Conservation (phyloP, 176 grass and related monocot genomes). For the Rhipidocladum racemiflorum region DNA sequence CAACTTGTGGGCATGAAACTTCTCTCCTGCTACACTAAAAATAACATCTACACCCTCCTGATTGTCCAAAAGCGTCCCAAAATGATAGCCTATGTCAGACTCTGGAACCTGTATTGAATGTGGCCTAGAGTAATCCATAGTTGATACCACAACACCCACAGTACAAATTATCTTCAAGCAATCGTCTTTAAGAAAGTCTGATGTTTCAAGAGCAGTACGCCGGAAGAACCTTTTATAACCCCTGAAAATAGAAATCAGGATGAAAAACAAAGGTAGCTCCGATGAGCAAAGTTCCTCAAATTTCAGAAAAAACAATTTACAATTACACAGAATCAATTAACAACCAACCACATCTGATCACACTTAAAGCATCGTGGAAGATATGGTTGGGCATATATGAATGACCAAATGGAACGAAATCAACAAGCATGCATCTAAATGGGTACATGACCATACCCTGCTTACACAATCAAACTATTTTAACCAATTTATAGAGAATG, state of each 20-base stretch:
- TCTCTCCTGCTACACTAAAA: constrained; percentile 71
- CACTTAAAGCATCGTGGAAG: not conserved
- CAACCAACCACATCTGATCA: not conserved
- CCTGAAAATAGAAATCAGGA: constrained; percentile 49
- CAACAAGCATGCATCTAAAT: not conserved
- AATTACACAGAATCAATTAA: not conserved
- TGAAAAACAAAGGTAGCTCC: constrained; percentile 9
- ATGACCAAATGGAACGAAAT: not conserved
- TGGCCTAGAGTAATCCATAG: constrained; percentile 63
- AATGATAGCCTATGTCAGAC: constrained; percentile 84
- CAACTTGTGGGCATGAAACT: constrained; percentile 86
- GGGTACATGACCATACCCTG: not conserved
- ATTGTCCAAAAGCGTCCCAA: constrained; percentile 70
- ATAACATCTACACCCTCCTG: constrained; percentile 79
- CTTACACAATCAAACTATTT: not conserved
- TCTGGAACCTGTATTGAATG: constrained; percentile 71
- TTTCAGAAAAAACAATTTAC: not conserved
- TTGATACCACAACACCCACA: constrained; percentile 76
- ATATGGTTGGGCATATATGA: not conserved
- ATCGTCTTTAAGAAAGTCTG: constrained; percentile 87
- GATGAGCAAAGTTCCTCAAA: not conserved
- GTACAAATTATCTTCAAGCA: constrained; percentile 97
- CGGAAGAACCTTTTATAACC: constrained; percentile 90
- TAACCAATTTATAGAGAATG: not conserved
- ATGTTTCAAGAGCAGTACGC: constrained; percentile 65